A percentile compares a stretch with the other conserved stretches of the same genome.
phyloP scores from a whole-genome alignment of 805 yeast species.

The Grigorovia transvaalensis region DNA sequence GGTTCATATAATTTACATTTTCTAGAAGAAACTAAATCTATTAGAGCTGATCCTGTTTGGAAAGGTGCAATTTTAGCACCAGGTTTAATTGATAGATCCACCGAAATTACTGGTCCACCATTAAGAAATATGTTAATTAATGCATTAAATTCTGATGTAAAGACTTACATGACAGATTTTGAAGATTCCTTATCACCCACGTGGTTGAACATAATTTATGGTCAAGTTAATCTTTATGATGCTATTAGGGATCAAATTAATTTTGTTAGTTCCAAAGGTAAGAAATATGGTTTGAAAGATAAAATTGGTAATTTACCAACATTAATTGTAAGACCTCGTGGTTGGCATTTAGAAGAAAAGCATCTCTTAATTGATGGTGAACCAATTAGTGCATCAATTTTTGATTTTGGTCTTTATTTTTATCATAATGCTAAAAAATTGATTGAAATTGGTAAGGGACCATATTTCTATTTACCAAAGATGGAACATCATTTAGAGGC shows the following conservation, averaged over 20 bases:
- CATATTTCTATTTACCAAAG: conserved; percentile 75
- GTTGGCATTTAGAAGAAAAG: conserved; percentile 75
- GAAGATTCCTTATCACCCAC: conserved; percentile 82
- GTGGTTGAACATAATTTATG: conserved; percentile 69
- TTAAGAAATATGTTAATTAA: conserved; percentile 76
- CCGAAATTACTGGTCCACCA: conserved; percentile 80
- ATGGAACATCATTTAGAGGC: conserved; percentile 84
- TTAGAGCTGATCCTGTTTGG: conserved; percentile 68
- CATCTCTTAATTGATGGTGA: conserved; percentile 64
- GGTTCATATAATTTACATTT: conserved; percentile 51
- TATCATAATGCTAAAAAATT: conserved; percentile 61
- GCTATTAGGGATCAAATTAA: conserved; percentile 61
- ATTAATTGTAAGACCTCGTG: conserved; percentile 76
- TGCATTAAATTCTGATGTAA: conserved; percentile 68
- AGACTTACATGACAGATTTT: conserved; percentile 79
- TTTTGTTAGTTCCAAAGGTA: conserved; percentile 33
- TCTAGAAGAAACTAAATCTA: conserved; percentile 55
- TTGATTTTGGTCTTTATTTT: conserved; percentile 72
- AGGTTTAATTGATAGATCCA: conserved; percentile 64
- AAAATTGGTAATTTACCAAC: conserved; percentile 43
- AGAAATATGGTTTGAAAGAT: conserved; percentile 43
- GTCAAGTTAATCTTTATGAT: conserved; percentile 70
- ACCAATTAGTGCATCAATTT: conserved; percentile 66
- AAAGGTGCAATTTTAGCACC: conserved; percentile 64
- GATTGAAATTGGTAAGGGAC: conserved; percentile 59